Base-by-base conservation (phyloP, 495 filamentous ascomycete species). In the Penicillium cataractarum region DNA sequence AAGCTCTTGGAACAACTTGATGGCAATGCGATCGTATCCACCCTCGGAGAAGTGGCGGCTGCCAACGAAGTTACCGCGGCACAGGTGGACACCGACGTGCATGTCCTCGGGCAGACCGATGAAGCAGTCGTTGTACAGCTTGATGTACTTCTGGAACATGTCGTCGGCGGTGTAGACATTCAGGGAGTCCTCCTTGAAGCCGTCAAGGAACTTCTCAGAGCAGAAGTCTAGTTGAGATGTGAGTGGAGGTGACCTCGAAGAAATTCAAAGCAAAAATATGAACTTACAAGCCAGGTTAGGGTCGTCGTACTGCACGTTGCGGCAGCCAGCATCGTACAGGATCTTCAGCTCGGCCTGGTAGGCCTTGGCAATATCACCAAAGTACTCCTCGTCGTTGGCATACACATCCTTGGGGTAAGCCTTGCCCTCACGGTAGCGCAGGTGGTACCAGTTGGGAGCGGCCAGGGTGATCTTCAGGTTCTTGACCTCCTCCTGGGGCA, bases 1-100 rank as follows among this genome's bases (percentile, higher is more conserved):
- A 44, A 93, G 81, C 61, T 89, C 78, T 60, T 87, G 80, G 82
- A 95, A 95, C 15, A 95, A 83, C 79, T 90, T 91, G 66, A 83
- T 83, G 50, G 91, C 91, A 62, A 95, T 92, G 57, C 84, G 80
- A 74, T 93, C 91, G 74, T 93, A 95, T 22, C 86, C 87, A 32
- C 91, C 91, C 74, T 91, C 88, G 57, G 87, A 86, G 76, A 95
- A 93, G 78, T 92, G 87, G n/a, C 89, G 82, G 40, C 84, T 85
- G 57, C 86, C 84, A 67, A 90, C 86, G 74, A 92, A 92, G 79
- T 93, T 95, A 52, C 91, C 91, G 54, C 89, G 85, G 81, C 91
- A 92, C 53, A 93, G 78, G 68, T 93, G 91, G 6, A 93, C 86
- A 58, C 90, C 90, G 21, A 90, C 80, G 76, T 91, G 89, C 74